A percentile compares a stretch with the other conserved stretches of the same genome.
phyloP scores from a whole-genome alignment of 2,329 filamentous ascomycete species.

The Hysterium pulicare region DNA sequence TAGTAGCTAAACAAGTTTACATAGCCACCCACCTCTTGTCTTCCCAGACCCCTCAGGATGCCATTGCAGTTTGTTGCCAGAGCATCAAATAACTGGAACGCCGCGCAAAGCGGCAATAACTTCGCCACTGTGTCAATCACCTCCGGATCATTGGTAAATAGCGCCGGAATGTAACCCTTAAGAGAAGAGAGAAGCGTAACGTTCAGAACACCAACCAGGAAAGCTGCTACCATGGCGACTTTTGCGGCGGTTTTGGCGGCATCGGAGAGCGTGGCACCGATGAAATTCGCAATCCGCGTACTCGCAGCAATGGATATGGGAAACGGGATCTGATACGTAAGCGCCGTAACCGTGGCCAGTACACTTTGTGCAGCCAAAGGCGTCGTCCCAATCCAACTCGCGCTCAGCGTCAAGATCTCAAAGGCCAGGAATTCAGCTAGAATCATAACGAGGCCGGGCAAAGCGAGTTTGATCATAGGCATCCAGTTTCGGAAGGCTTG shows the following conservation, averaged over 20 bases:
- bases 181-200: conserved; percentile 65
- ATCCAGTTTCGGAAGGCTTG: conserved; percentile 71
- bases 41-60: conserved; percentile 79
- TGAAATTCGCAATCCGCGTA: conserved; percentile 86
- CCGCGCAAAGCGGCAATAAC: conserved; percentile 75
- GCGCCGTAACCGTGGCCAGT: conserved; percentile 70
- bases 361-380: conserved; percentile 86
- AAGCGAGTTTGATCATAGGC: conserved; percentile 80
- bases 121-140: conserved; percentile 63
- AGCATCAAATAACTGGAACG: conserved; percentile 88
- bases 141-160: conserved; percentile 69
- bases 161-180: conserved; percentile 68
- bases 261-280: conserved; percentile 77
- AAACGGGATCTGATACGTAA: conserved; percentile 91
- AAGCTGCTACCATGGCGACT: conserved; percentile 67
- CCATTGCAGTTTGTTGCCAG: conserved; percentile 78
- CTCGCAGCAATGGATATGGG: conserved; percentile 83
- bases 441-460: conserved; percentile 91
- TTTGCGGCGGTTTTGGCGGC: conserved; percentile 78
- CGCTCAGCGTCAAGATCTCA: conserved; percentile 81
- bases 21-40: conserved; percentile 86
- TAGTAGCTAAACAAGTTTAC: conserved; percentile 88
- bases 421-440: conserved; percentile 92
- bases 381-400: conserved; percentile 73
- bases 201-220: conserved; percentile 76